A percentile compares a stretch with the other conserved stretches of the same genome.
These are phyloP conservation scores for Aristolochia contorta DNA, from an alignment of 164 flowering plant genomes.

Conservation along the genomic window DNA sequence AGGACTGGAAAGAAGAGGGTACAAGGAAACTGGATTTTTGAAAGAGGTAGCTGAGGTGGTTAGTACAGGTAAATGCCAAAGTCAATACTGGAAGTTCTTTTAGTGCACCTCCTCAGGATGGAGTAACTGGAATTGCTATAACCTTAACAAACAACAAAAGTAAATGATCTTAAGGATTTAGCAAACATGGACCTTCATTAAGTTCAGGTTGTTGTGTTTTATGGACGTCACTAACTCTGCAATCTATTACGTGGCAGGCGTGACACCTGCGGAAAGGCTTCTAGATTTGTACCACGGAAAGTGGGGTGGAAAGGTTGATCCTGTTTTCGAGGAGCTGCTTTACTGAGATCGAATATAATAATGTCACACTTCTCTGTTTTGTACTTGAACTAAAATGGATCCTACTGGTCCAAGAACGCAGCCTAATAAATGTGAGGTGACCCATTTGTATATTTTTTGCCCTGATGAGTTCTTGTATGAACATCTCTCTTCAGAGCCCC, in stretches of 20 bases:
- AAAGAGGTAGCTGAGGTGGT: conserved; percentile 86
- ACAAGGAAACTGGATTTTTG: conserved; percentile 77
- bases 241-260: conserved; percentile 36
- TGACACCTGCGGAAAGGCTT: conserved; percentile 94
- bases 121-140: too few species aligned
- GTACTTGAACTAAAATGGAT: too few species aligned
- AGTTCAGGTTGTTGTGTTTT: not conserved
- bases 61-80: conserved; percentile 50
- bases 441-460: too few species aligned
- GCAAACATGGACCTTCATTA: too few species aligned
- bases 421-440: conserved; percentile 1
- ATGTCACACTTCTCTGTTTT: too few species aligned
- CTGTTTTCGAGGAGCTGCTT: conserved; percentile 80
- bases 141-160: too few species aligned
- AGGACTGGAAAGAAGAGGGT: conserved; percentile 96
- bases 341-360: conserved; percentile 23
- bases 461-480: too few species aligned
- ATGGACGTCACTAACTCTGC: not conserved
- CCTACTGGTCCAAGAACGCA: too few species aligned
- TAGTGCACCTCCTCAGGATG: too few species aligned
- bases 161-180: too few species aligned
- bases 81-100: not conserved
- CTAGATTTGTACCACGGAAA: conserved; percentile 72
- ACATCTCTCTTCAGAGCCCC: too few species aligned
- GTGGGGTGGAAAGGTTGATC: conserved; percentile 80